These are phyloP conservation scores for Penicillium thymicola DNA, from an alignment of 2,329 filamentous ascomycete genomes.

Conservation along the genomic window DNA sequence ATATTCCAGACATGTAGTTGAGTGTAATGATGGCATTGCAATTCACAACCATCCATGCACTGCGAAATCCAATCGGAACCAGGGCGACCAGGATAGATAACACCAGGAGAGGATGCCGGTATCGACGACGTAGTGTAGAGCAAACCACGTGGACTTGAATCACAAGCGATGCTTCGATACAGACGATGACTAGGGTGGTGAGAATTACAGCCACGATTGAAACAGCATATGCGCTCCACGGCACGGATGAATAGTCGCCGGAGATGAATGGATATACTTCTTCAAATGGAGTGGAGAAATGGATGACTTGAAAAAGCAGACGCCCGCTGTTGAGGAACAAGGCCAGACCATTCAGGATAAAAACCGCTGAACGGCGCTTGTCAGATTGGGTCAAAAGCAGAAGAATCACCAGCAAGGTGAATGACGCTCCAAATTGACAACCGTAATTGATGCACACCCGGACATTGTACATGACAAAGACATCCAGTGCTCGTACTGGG, in stretches of 20 bases:
- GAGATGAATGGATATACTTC: conserved; percentile 61
- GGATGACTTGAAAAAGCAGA: conserved; percentile 43
- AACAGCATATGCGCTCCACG: conserved; percentile 42
- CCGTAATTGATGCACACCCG: conserved; percentile 62
- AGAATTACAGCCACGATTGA: conserved; percentile 51
- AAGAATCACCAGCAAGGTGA: conserved; percentile 63
- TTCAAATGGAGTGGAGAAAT: conserved; percentile 59
- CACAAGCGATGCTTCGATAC: conserved; percentile 58
- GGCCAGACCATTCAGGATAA: conserved; percentile 61
- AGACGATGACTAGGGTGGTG: conserved; percentile 52
- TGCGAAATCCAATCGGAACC: conserved; percentile 53
- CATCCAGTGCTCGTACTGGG: conserved; percentile 45
- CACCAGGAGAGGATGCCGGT: conserved; percentile 47
- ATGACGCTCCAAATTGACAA: conserved; percentile 65
- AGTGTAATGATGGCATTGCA: conserved; percentile 38
- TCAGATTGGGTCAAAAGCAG: conserved; percentile 63
- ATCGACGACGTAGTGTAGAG: conserved; percentile 45
- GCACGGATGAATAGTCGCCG: conserved; percentile 53
- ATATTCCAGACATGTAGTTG: conserved; percentile 25
- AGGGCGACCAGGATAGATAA: conserved; percentile 51
- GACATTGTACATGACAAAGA: conserved; percentile 47
- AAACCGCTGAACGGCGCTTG: conserved; percentile 63
- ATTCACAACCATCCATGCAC: conserved; percentile 52
- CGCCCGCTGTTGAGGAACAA: conserved; percentile 62
- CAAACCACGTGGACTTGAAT: conserved; percentile 64